phyloP scores from a whole-genome alignment of 805 yeast species.

The Lachancea thermotolerans region DNA sequence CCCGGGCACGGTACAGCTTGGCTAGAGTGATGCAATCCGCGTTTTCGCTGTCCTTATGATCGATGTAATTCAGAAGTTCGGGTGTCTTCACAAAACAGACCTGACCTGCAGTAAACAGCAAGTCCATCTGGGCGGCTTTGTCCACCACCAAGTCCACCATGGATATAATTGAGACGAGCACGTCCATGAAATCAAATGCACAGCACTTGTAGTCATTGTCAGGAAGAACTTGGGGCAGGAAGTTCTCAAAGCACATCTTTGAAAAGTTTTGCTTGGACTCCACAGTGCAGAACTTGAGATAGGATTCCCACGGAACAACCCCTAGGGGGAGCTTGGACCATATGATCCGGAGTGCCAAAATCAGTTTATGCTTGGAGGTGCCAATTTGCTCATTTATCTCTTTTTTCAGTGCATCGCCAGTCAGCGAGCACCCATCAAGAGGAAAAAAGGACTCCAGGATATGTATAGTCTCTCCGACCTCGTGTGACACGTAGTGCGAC shows the following conservation, averaged over 20 bases:
- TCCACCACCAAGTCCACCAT: conserved; percentile 29
- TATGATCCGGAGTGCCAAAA: conserved; percentile 27
- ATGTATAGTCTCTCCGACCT: conserved; percentile 23
- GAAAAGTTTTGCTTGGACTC: conserved; percentile 22
- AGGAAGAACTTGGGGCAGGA: conserved; percentile 31
- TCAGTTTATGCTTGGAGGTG: conserved; percentile 23
- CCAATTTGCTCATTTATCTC: conserved; percentile 17
- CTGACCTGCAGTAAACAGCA: conserved; percentile 34
- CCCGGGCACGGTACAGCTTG: conserved; percentile 30
- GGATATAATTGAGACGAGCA: conserved; percentile 27
- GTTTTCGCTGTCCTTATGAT: conserved; percentile 6
- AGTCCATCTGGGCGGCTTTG: conserved; percentile 26
- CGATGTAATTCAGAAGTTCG: conserved; percentile 7
- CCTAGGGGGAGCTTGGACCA: conserved; percentile 34
- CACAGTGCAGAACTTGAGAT: conserved; percentile 21
- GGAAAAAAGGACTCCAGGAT: conserved; percentile 31
- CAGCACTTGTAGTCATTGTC: conserved; percentile 33
- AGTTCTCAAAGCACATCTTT: conserved; percentile 30
- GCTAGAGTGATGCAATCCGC: conserved; percentile 30
- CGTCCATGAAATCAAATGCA: conserved; percentile 34
- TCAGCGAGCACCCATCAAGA: conserved; percentile 33
- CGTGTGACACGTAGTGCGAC: conserved; percentile 30
- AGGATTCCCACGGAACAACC: conserved; percentile 33
- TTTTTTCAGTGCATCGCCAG: conserved; percentile 25
- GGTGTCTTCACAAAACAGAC: conserved; percentile 30